Base-by-base conservation (phyloP, 805 yeast species). In the Wickerhamiella galacta region DNA sequence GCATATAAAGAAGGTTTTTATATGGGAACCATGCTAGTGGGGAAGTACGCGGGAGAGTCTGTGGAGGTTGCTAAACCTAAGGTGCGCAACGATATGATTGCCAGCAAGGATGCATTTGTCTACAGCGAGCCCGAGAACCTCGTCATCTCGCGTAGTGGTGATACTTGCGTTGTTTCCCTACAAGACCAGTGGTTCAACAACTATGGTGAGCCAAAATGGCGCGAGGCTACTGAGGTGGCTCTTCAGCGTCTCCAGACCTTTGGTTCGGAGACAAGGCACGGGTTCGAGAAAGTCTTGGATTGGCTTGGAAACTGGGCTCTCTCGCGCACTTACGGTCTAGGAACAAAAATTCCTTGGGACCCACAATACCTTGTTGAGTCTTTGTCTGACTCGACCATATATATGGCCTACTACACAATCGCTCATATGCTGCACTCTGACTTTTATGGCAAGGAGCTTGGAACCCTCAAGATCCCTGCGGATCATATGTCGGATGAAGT, bases 221-320 rank as follows among this genome's bases (percentile, higher is more conserved):
- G 78, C 52, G 57, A 64, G 11, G 71, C 69, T 53, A 92, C 95
- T 34, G 60, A 73, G 41, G 90, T 77, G 47, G 77, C 93, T 54
- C 66, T 90, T 40, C 66, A 64, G 30, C 53, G 58, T 38, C 74
- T 90, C 87, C 70, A 78, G 54, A 68, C 85, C 8, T 87, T 69
- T 64, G 66, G 75, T 33, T 64, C 74, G 31, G 96, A 85, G 61
- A 80, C 92, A 26, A 69, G 77, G 48, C 72, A 87, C 51, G 94
- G 92, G 5, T 87, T 90, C 48, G 94, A 83, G 58, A 85, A 83
- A 56, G 93, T 80, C 37, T 66, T 90, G 49, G 92, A 76, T 45
- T 90, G 98, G 98, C 71, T 90, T 51, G 80, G 77, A 62, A 85
- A 83, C 64, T 90, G 98, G 98, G 96, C 98, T 33, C 81, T 90